Conservation (phyloP, 129 eudicot species). For the carrot (Daucus carota) region DH1_v3.0 NC_030382.2:57737501-57738000, state of each 20-base stretch:
- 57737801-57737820: slow-evolving; percentile 60
- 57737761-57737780: slow-evolving; percentile 72
- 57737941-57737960: background rate
- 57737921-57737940: background rate
- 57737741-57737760: slow-evolving; percentile 65
- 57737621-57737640: background rate
- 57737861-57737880: background rate
- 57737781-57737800: slow-evolving; percentile 44
- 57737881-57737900: background rate
- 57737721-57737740: slow-evolving; percentile 48
- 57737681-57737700: slow-evolving; percentile 7
- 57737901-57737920: background rate
- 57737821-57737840: slow-evolving; percentile 13
- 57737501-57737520: background rate
- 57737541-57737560: background rate
- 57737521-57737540: background rate
- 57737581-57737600: background rate
- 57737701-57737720: slow-evolving; percentile 66
- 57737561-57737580: background rate
- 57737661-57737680: background rate
- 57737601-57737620: background rate
- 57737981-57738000: slow-evolving; percentile 63
- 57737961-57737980: slow-evolving; percentile 41
- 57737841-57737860: background rate
- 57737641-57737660: background rate